A percentile compares a stretch with the other conserved stretches of the same genome.
These are phyloP conservation scores for Mortierella sp. DNA, from an alignment of 371 early-diverging fungal species.

Conservation along the genomic window DNA sequence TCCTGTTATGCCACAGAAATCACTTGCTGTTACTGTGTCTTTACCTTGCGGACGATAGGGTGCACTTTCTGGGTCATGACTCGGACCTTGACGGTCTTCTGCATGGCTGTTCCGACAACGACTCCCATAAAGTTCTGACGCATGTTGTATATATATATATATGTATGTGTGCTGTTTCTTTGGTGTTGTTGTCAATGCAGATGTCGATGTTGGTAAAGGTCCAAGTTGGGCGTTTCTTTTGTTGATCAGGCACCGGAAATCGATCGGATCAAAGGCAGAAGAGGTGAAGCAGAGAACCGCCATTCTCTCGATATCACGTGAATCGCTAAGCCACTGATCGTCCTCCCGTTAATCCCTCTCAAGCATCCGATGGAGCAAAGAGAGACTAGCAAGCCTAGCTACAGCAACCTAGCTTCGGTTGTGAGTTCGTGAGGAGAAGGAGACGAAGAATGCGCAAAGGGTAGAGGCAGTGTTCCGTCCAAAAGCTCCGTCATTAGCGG, in stretches of 20 bases:
- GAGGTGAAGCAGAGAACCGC: neutral
- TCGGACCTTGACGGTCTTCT: conserved; percentile 93
- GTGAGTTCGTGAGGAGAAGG: neutral
- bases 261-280: neutral
- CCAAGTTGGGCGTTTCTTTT: conserved; percentile 4
- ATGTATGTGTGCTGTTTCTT: neutral
- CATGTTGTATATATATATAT: conserved; percentile 61
- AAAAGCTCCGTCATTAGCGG: neutral
- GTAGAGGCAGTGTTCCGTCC: neutral
- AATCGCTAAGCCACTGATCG: neutral
- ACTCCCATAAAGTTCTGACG: conserved; percentile 88
- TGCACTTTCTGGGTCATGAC: conserved; percentile 84
- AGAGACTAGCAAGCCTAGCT: neutral
- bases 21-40: neutral
- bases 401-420: neutral
- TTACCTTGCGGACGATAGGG: conserved; percentile 91
- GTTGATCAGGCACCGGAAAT: conserved; percentile 13
- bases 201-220: neutral
- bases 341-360: too few species aligned
- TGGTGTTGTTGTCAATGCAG: neutral
- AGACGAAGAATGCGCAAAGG: neutral
- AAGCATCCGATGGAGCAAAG: neutral
- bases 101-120: conserved; percentile 92
- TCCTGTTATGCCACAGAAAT: neutral
- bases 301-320: neutral